These are phyloP conservation scores for Trichoderma polysporum DNA, from an alignment of 2,329 filamentous ascomycete genomes.

Conservation along the genomic window DNA sequence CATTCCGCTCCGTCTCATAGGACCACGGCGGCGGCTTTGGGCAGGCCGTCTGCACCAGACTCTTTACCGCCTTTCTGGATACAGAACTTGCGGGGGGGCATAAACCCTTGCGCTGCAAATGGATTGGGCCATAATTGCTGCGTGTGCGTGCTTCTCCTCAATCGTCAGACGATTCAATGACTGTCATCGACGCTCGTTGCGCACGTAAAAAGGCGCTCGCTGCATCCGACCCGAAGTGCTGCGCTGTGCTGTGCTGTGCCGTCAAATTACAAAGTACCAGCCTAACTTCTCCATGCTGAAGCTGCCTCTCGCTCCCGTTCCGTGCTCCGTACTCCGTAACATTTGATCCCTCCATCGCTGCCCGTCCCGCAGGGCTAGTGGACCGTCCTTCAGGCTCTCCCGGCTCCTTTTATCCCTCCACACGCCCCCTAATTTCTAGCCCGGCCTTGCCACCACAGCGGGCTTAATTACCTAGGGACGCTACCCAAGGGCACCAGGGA, in stretches of 20 bases:
- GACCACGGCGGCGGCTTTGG: not conserved
- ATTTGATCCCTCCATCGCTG: not conserved
- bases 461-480: slow-evolving; percentile 14
- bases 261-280: not conserved
- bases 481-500: not conserved
- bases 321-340: not conserved
- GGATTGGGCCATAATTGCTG: slow-evolving; percentile 13
- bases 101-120: slow-evolving; percentile 9
- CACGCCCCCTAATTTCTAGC: slow-evolving; percentile 20
- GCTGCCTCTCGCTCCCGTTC: not conserved
- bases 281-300: too few species aligned
- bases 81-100: slow-evolving; percentile 11
- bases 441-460: slow-evolving; percentile 7
- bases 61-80: slow-evolving; percentile 20
- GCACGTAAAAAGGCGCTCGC: not conserved
- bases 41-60: not conserved
- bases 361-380: slow-evolving; percentile 1
- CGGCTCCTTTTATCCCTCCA: slow-evolving; percentile 20
- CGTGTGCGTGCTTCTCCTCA: slow-evolving; percentile 13
- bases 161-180: slow-evolving; percentile 4
- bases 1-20: not conserved
- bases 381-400: slow-evolving; percentile 9
- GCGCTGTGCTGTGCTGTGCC: not conserved
- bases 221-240: not conserved
- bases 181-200: not conserved